These are phyloP conservation scores for Chrysoporthe cubensis DNA, from an alignment of 2,329 filamentous ascomycete genomes.

Conservation along the genomic window DNA sequence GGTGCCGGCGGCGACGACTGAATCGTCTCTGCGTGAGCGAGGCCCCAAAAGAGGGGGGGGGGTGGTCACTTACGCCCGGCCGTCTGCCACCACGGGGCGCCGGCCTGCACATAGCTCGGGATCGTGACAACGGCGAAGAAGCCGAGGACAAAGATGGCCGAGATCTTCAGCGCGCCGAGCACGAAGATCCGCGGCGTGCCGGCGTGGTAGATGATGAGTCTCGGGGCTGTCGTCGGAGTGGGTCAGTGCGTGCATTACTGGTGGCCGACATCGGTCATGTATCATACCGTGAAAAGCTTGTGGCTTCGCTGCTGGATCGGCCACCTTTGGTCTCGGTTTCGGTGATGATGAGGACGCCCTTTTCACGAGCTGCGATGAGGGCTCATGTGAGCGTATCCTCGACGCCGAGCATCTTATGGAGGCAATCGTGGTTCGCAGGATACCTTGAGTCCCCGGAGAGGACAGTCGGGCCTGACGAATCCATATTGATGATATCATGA, in stretches of 20 bases:
- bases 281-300: not conserved
- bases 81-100: slow-evolving; percentile 41
- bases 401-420: slow-evolving; percentile 7
- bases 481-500: slow-evolving; percentile 23
- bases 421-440: not conserved
- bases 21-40: not conserved
- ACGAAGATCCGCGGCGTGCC: slow-evolving; percentile 70
- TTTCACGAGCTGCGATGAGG: slow-evolving; percentile 16
- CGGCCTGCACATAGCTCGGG: slow-evolving; percentile 57
- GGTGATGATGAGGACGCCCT: slow-evolving; percentile 18
- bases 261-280: not conserved
- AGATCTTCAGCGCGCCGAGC: slow-evolving; percentile 72
- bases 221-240: slow-evolving; percentile 25
- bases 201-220: slow-evolving; percentile 74
- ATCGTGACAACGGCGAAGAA: slow-evolving; percentile 68
- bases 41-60: not conserved
- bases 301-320: not conserved
- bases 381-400: not conserved
- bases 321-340: slow-evolving; percentile 7
- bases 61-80: slow-evolving; percentile 42
- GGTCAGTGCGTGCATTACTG: not conserved
- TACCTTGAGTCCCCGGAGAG: not conserved
- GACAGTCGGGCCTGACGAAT: not conserved
- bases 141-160: slow-evolving; percentile 69
- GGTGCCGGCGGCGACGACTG: slow-evolving; percentile 63